Evolutionary conservation across 805 yeast genomes (phyloP).

Genomic region (Teunomyces tritomae): DNA sequence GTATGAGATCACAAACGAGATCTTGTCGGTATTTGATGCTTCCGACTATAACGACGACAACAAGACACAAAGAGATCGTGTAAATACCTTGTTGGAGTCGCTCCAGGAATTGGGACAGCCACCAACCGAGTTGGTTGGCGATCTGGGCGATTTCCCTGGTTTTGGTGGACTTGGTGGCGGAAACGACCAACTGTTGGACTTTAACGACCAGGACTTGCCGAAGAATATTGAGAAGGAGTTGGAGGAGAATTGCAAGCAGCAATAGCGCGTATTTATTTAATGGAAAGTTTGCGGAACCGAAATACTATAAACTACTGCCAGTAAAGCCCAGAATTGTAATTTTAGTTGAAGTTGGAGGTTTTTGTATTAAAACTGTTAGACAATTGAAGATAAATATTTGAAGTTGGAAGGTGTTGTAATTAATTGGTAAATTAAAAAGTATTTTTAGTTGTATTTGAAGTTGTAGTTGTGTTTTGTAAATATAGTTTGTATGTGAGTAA

Average conservation of each 20-base stretch:
- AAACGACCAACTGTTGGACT: constrained; percentile 36
- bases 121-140: constrained; percentile 71
- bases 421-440: too few species aligned
- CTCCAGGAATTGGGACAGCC: constrained; percentile 78
- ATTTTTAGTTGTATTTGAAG: too few species aligned
- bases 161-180: constrained; percentile 39
- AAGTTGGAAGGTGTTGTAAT: too few species aligned
- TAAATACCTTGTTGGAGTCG: constrained; percentile 60
- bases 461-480: too few species aligned
- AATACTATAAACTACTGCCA: too few species aligned
- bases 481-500: too few species aligned
- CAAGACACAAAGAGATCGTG: constrained; percentile 43
- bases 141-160: constrained; percentile 46
- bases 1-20: constrained; percentile 54
- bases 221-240: constrained; percentile 49
- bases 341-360: too few species aligned
- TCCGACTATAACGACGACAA: constrained; percentile 57
- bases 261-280: constrained; percentile 3
- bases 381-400: neutral
- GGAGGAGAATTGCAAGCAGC: constrained; percentile 57
- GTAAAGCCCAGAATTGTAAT: too few species aligned
- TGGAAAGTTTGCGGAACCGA: too few species aligned
- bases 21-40: constrained; percentile 65
- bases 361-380: too few species aligned
- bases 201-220: constrained; percentile 54